Conservation (phyloP, 2,329 filamentous ascomycete genomes). For the Colletotrichum kahawae region DNA sequence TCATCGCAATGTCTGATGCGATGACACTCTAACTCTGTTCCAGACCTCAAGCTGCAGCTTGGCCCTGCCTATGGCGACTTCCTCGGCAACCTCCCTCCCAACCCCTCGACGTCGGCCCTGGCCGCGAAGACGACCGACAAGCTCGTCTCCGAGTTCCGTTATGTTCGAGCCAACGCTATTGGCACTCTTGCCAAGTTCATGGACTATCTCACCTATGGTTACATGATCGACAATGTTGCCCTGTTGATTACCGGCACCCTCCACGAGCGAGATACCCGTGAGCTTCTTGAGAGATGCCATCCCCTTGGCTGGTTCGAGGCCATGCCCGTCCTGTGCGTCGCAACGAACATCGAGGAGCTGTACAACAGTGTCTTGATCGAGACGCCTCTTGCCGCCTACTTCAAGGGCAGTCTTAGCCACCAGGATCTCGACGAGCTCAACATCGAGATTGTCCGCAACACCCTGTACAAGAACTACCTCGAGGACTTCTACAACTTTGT, state of each 20-base stretch:
- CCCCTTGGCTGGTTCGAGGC: slow-evolving; percentile 99
- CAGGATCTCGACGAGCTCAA: slow-evolving; percentile 98
- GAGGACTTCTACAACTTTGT: slow-evolving; percentile 97
- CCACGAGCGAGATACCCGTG: slow-evolving; percentile 94
- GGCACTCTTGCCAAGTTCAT: slow-evolving; percentile 94
- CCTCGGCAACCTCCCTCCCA: slow-evolving; percentile 89
- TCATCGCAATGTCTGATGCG: slow-evolving; percentile 4
- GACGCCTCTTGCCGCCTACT: slow-evolving; percentile 93
- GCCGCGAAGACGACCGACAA: slow-evolving; percentile 97
- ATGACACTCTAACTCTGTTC: slow-evolving; percentile 7
- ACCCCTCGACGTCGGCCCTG: slow-evolving; percentile 94
- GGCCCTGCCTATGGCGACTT: slow-evolving; percentile 97
- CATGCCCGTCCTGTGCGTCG: slow-evolving; percentile 96
- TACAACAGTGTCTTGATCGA: slow-evolving; percentile 98
- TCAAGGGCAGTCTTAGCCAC: slow-evolving; percentile 95
- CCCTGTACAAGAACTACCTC: slow-evolving; percentile 98
- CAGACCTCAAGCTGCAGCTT: slow-evolving; percentile 97
- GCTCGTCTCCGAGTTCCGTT: slow-evolving; percentile 95
- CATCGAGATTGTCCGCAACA: slow-evolving; percentile 99
- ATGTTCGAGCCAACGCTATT: slow-evolving; percentile 91
- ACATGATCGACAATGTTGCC: slow-evolving; percentile 99
- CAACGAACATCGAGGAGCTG: slow-evolving; percentile 97
- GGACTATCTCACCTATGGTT: slow-evolving; percentile 97
- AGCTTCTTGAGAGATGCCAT: slow-evolving; percentile 94
- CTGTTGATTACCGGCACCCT: slow-evolving; percentile 97